These are phyloP conservation scores for Ogataea pini DNA, from an alignment of 805 yeast species.

Conservation along the genomic window DNA sequence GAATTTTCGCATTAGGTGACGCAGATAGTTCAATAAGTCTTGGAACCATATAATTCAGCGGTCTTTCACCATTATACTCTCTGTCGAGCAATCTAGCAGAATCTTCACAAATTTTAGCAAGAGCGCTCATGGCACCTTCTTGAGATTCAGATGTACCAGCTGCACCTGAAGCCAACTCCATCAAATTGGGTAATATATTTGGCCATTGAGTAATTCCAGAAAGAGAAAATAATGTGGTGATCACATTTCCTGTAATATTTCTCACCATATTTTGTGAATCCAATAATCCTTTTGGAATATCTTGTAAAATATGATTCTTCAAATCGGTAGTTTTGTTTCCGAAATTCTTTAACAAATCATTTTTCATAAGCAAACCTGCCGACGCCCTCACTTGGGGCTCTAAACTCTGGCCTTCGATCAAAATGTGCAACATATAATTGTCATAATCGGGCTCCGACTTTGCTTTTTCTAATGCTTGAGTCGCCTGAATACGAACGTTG, in stretches of 20 bases:
- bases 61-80: constrained; percentile 64
- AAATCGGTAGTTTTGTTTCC: constrained; percentile 31
- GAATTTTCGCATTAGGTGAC: constrained; percentile 46
- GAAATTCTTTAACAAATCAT: constrained; percentile 53
- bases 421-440: constrained; percentile 72
- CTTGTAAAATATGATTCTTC: constrained; percentile 37
- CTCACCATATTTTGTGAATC: constrained; percentile 64
- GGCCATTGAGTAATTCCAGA: constrained; percentile 76
- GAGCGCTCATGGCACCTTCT: constrained; percentile 79
- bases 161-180: constrained; percentile 56
- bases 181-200: constrained; percentile 62
- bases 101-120: constrained; percentile 90
- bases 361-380: constrained; percentile 85
- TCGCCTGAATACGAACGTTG: constrained; percentile 61
- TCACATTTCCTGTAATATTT: constrained; percentile 87
- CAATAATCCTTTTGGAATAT: constrained; percentile 48
- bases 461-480: constrained; percentile 71
- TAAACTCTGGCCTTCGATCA: constrained; percentile 53
- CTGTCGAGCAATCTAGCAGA: constrained; percentile 63
- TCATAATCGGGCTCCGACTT: constrained; percentile 73
- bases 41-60: constrained; percentile 67
- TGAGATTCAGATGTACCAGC: constrained; percentile 46
- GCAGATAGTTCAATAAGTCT: constrained; percentile 55
- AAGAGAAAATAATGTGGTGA: constrained; percentile 74
- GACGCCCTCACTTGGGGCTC: constrained; percentile 73